phyloP scores from a whole-genome alignment of 106 monocot genomes.

The Vanilla planifolia region DNA sequence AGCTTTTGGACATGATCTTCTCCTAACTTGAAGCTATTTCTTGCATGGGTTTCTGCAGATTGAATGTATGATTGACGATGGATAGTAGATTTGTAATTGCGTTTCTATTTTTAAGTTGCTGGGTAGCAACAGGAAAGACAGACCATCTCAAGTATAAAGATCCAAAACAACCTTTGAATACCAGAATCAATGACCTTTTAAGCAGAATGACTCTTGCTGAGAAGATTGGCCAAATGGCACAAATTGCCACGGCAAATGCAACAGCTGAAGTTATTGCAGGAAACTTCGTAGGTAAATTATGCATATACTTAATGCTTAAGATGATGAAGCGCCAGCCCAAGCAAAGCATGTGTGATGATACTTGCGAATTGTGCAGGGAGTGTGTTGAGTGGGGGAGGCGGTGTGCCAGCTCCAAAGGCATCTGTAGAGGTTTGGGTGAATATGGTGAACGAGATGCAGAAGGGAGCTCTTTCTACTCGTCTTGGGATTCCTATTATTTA shows the following conservation, averaged over 20 bases:
- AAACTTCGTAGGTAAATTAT: slow-evolving; percentile 24
- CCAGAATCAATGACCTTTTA: slow-evolving; percentile 31
- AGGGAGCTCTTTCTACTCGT: slow-evolving; percentile 50
- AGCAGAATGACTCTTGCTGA: slow-evolving; percentile 43
- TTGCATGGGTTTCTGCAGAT: background rate
- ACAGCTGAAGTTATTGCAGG: slow-evolving; percentile 30
- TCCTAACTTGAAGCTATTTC: no score
- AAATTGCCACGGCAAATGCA: slow-evolving; percentile 31
- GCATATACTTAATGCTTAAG: background rate
- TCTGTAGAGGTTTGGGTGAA: slow-evolving; percentile 43
- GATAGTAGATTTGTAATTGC: background rate
- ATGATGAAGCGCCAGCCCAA: background rate
- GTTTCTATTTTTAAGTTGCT: slow-evolving; percentile 10
- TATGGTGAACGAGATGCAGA: slow-evolving; percentile 64
- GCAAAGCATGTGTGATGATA: background rate
- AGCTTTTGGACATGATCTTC: no score
- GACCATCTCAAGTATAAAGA: slow-evolving; percentile 38
- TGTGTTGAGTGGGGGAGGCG: slow-evolving; percentile 69
- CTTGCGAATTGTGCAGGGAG: slow-evolving; percentile 39
- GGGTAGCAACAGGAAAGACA: background rate
- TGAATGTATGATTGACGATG: slow-evolving; percentile 1
- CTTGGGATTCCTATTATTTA: slow-evolving; percentile 82
- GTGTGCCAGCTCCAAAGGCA: slow-evolving; percentile 42
- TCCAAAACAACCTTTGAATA: slow-evolving; percentile 21
- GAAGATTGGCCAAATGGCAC: slow-evolving; percentile 55